These are phyloP conservation scores for Aurinia saxatilis DNA, from an alignment of 345 rosid species.

Conservation along the genomic window DNA sequence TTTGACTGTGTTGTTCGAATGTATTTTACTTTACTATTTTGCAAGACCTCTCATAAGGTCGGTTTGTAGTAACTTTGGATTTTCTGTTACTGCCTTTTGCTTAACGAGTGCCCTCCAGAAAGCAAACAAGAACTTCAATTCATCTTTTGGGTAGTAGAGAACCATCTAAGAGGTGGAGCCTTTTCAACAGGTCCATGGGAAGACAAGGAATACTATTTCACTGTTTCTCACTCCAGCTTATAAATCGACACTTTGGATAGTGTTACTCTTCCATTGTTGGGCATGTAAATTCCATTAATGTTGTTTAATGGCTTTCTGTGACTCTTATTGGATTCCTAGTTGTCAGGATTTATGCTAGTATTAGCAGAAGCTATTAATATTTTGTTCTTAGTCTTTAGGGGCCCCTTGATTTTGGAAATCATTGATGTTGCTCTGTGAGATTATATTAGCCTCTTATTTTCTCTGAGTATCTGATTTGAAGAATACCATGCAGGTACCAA, in stretches of 20 bases:
- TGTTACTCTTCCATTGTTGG: neutral
- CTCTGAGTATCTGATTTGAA: conserved; percentile 36
- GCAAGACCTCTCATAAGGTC: conserved; percentile 1
- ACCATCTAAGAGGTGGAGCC: neutral
- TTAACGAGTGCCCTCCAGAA: conserved; percentile 5
- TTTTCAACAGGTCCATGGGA: neutral
- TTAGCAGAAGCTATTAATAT: neutral
- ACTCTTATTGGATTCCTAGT: conserved; percentile 2
- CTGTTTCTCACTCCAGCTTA: neutral
- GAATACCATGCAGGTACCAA: conserved; percentile 82
- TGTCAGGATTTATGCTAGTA: neutral
- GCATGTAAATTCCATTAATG: neutral
- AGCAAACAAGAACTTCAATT: neutral
- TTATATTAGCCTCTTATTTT: neutral
- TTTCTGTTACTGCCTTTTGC: conserved; percentile 2
- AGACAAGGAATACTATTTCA: neutral
- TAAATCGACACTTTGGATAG: neutral
- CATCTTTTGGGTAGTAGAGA: conserved; percentile 1
- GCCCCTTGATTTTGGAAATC: neutral
- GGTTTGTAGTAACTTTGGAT: neutral
- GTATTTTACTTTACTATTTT: neutral
- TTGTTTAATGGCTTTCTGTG: neutral
- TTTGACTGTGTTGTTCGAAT: neutral
- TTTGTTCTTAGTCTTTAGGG: neutral
- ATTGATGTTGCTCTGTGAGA: neutral